Evolutionary conservation across 495 filamentous ascomycete genomes (phyloP), one percentile per base, ranked within the genome.

Genomic region (Antarctomyces pellizariae): DNA sequence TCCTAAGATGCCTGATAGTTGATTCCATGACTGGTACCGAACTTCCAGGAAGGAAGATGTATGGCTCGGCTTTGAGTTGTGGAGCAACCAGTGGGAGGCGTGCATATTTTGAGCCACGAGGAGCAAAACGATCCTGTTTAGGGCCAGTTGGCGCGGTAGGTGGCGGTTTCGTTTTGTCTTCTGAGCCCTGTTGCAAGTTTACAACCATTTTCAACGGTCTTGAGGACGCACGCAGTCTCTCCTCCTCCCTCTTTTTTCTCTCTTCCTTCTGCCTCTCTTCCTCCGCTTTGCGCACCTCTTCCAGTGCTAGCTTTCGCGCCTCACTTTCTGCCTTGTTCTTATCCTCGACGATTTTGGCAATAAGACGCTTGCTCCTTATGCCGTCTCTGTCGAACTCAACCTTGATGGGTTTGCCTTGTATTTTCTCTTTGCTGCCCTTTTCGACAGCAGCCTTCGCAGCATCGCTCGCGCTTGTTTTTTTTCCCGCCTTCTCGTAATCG

Each of bases 361-460:
- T 64, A 47, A 78, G 62, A 28, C 64, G 67, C 27, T 64, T 62
- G 35, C 78, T 84, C 33, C 71, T 73, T 13, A 64, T 58, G 5
- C 86, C 83, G 41, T 92, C 82, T 3, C 75, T 72, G 49, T 99
- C 86, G 28, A 75, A 62, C 43, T 86, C 76, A 13, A 91, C 82
- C 26, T 66, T 64, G 25, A 99, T 64, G 17, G 52, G 53, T 26
- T 72, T 60, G 11, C 65, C 57, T 17, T 78, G 80, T 38, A 95
- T 77, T 24, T 68, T 54, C 38, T 60, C 52, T 33, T 56, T 71
- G 52, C 62, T 69, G 56, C 63, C 72, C 20, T 54, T 60, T 47
- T 54, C 57, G 45, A 72, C 71, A 43, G 86, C 86, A 24, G 63
- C 63, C 42, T 64, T 71, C 1, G 89, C 89, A 15, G 79, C 72